Percentiles rank a stretch among this genome's conserved stretches.
phyloP scores from a whole-genome alignment of 345 rosid genomes.

The Clarkia xantiana region DNA sequence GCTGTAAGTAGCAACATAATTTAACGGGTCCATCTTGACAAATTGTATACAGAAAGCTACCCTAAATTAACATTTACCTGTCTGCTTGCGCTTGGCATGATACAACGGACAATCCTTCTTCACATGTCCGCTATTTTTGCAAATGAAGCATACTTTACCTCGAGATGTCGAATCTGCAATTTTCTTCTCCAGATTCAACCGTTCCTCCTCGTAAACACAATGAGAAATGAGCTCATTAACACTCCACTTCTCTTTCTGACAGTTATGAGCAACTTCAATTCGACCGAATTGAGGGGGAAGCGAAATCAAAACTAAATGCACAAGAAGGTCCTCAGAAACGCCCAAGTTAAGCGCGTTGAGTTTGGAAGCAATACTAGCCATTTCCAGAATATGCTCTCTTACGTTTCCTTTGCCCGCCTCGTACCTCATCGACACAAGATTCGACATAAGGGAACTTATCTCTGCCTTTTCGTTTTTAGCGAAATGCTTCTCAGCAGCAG shows the following conservation, averaged over 20 bases:
- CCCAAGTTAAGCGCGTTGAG: slow-evolving; percentile 7
- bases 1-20: too few relatives aligned
- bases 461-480: slow-evolving; percentile 10
- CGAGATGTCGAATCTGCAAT: too few relatives aligned
- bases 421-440: slow-evolving; percentile 5
- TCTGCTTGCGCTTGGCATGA: too few relatives aligned
- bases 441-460: slow-evolving; percentile 1
- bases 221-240: background rate
- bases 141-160: too few relatives aligned
- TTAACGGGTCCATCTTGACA: too few relatives aligned
- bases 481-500: slow-evolving; percentile 7
- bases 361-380: slow-evolving; percentile 9
- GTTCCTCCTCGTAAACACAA: background rate
- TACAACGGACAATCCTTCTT: too few relatives aligned
- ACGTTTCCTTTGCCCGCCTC: slow-evolving; percentile 2
- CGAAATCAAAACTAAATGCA: slow-evolving; percentile 9
- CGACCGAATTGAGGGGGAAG: background rate
- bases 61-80: too few relatives aligned
- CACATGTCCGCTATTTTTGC: too few relatives aligned
- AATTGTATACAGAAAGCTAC: too few relatives aligned
- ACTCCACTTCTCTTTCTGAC: background rate
- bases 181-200: background rate
- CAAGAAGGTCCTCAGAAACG: slow-evolving; percentile 1
- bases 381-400: slow-evolving; percentile 9
- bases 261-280: background rate